These are phyloP conservation scores for Cordyceps farinosa DNA, from an alignment of 2,329 filamentous ascomycete species.

Conservation along the genomic window DNA sequence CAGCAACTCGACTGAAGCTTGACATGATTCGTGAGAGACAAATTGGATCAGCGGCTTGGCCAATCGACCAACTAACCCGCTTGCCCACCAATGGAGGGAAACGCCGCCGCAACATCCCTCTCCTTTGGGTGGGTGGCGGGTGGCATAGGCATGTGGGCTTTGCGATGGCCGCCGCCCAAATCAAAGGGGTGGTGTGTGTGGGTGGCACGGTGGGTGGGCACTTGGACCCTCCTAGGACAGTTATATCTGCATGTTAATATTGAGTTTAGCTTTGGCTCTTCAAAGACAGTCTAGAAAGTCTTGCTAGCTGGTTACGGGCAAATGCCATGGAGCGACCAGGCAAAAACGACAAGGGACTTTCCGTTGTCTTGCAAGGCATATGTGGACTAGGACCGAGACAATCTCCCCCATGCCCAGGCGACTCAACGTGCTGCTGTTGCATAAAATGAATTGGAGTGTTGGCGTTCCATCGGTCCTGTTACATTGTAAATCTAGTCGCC, in stretches of 20 bases:
- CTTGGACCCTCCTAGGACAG: not conserved
- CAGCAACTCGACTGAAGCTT: not conserved
- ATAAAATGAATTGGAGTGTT: not conserved
- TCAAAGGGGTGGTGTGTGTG: no score
- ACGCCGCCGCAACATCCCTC: not conserved
- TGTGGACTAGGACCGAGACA: not conserved
- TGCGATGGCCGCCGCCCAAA: no score
- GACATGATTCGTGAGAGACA: not conserved
- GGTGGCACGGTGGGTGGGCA: not conserved
- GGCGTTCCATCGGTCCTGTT: not conserved
- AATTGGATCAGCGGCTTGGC: not conserved
- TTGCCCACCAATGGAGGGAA: not conserved
- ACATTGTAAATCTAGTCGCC: not conserved
- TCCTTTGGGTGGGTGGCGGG: not conserved
- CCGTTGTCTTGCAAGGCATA: not conserved
- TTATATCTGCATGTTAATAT: not conserved
- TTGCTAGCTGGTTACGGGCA: no score
- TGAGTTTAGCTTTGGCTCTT: not conserved
- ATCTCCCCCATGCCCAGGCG: not conserved
- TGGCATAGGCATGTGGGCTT: no score
- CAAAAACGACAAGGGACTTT: no score
- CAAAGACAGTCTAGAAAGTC: no score
- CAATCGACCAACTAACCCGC: not conserved
- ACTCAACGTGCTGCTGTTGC: not conserved
- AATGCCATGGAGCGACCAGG: no score